A percentile compares a stretch with the other conserved stretches of the same genome.
phyloP scores from a whole-genome alignment of 495 filamentous ascomycete genomes.

The Hypoxylon lienhwacheense region DNA sequence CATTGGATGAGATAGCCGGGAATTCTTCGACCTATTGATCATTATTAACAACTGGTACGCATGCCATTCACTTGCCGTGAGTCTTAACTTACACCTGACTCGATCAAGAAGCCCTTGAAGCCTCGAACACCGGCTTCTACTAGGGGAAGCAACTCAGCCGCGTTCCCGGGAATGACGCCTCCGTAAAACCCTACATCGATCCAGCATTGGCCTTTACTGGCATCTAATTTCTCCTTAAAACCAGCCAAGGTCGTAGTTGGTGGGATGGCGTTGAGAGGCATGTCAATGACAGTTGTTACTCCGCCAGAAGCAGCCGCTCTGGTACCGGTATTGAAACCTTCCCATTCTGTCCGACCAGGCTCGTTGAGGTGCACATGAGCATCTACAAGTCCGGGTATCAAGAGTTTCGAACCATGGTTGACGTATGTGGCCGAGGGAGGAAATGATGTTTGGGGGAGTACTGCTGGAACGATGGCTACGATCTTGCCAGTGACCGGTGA shows the following conservation, averaged over 20 bases:
- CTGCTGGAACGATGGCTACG: constrained; percentile 68
- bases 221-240: constrained; percentile 80
- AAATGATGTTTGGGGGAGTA: constrained; percentile 74
- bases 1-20: constrained; percentile 77
- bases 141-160: constrained; percentile 73
- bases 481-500: constrained; percentile 83
- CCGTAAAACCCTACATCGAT: constrained; percentile 99
- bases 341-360: constrained; percentile 97
- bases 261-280: constrained; percentile 97
- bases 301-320: constrained; percentile 92
- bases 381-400: constrained; percentile 92
- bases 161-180: constrained; percentile 90
- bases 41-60: background rate
- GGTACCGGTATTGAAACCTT: constrained; percentile 94
- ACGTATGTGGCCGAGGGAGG: constrained; percentile 70
- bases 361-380: constrained; percentile 98
- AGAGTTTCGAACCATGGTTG: constrained; percentile 82
- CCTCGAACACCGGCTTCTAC: constrained; percentile 85
- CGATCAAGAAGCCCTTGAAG: constrained; percentile 97
- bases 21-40: constrained; percentile 82
- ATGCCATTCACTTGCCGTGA: constrained; percentile 1
- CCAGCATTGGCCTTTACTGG: constrained; percentile 91
- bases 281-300: constrained; percentile 97
- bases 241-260: constrained; percentile 88
- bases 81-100: constrained; percentile 76